phyloP scores from a whole-genome alignment of 176 grass and related monocot genomes.

The Areca catechu region DNA sequence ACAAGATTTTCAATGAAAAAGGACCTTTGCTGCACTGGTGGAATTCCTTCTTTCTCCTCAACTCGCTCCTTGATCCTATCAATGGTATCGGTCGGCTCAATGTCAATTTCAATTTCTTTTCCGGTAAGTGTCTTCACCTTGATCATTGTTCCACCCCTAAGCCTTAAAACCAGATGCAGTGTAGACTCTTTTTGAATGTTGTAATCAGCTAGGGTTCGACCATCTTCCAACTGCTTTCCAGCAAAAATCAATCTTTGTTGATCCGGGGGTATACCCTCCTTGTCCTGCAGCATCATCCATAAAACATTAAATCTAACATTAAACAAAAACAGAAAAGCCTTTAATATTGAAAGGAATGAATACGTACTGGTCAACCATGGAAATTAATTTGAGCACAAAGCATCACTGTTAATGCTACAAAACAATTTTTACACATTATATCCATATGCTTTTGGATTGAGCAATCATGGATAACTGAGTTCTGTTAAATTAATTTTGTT shows the following conservation, averaged over 20 bases:
- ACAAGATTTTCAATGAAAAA: neutral
- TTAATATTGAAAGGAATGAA: neutral
- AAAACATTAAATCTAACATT: neutral
- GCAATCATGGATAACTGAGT: no score
- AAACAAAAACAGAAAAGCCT: neutral
- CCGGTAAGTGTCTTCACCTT: constrained; percentile 93
- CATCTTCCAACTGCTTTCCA: constrained; percentile 87
- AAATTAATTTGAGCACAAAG: no score
- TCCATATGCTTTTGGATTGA: no score
- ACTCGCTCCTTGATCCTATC: constrained; percentile 93
- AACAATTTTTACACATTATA: no score
- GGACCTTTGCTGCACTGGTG: constrained; percentile 90
- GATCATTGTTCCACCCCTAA: constrained; percentile 90
- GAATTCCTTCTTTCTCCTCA: constrained; percentile 98
- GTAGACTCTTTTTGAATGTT: constrained; percentile 95
- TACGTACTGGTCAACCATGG: neutral
- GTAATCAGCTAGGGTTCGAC: constrained; percentile 77
- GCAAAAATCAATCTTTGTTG: constrained; percentile 79
- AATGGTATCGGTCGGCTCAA: constrained; percentile 74
- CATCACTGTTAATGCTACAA: no score
- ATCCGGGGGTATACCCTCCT: constrained; percentile 87
- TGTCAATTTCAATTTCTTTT: constrained; percentile 90
- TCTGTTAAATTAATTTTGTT: no score
- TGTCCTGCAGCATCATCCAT: constrained; percentile 31
- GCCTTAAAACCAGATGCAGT: constrained; percentile 76